Percentiles rank a stretch among this genome's conserved stretches.
Evolutionary conservation across 768 basidiomycete genomes (phyloP).

Genomic region (Termitomyces sp.): DNA sequence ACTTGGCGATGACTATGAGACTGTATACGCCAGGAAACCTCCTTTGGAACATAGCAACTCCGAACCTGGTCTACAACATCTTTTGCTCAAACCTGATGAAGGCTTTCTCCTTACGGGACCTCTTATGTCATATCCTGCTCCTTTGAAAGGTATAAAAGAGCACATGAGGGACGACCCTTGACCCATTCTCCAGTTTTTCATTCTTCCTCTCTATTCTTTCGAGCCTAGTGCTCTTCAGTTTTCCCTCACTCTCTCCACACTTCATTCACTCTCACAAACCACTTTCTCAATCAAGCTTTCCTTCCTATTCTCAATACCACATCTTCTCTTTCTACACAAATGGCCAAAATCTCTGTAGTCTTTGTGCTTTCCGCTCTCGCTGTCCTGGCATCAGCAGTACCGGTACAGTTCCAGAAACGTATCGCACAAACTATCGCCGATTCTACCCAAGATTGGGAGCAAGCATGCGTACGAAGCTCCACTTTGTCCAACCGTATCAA

Average conservation of each 20-base stretch:
- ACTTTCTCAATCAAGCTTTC: not conserved
- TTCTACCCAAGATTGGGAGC: constrained; percentile 46
- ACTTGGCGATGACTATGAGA: not conserved
- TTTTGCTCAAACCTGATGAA: not conserved
- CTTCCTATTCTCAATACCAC: not conserved
- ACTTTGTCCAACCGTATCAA: not conserved
- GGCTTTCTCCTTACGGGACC: not conserved
- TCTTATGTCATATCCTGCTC: not conserved
- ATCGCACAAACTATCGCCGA: constrained; percentile 46
- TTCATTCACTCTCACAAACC: not conserved
- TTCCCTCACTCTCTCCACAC: not conserved
- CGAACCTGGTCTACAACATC: too few species aligned
- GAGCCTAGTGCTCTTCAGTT: not conserved
- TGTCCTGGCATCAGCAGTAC: constrained; percentile 26
- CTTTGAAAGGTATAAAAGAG: not conserved
- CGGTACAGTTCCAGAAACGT: constrained; percentile 34
- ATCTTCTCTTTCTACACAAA: constrained; percentile 8
- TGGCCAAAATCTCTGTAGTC: constrained; percentile 29
- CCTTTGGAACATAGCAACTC: not conserved
- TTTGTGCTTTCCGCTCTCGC: constrained; percentile 24
- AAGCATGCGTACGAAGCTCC: constrained; percentile 41
- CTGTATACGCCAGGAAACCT: not conserved
- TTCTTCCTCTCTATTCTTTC: not conserved
- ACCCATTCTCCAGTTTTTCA: not conserved
- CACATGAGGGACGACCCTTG: not conserved